Percentiles rank a stretch among this genome's conserved stretches.
phyloP scores from a whole-genome alignment of 1,284 basidiomycete genomes.

The Trametes versicolor region DNA sequence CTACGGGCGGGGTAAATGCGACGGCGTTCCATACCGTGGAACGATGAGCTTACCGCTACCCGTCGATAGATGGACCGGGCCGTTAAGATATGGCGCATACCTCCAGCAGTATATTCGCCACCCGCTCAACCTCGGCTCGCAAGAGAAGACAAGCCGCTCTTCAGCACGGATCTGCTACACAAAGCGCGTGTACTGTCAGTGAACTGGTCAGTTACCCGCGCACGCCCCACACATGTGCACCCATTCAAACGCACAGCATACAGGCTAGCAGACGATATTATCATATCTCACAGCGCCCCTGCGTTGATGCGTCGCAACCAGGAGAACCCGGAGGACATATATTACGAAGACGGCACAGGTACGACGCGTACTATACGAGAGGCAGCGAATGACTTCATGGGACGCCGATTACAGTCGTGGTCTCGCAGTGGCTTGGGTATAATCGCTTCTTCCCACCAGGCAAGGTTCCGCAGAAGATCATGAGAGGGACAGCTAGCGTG shows the following conservation, averaged over 20 bases:
- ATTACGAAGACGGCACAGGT: conserved; percentile 47
- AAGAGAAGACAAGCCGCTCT: conserved; percentile 78
- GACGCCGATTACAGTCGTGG: conserved; percentile 48
- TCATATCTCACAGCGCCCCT: conserved; percentile 69
- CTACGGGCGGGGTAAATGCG: conserved; percentile 73
- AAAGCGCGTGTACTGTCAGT: conserved; percentile 72
- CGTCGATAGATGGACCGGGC: conserved; percentile 67
- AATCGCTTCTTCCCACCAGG: conserved; percentile 70
- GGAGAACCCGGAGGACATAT: conserved; percentile 41
- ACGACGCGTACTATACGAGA: neutral
- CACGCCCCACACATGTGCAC: neutral
- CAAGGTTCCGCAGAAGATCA: conserved; percentile 49
- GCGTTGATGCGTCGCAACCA: conserved; percentile 55
- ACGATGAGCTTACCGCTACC: conserved; percentile 9
- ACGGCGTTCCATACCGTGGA: conserved; percentile 8
- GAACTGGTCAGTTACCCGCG: conserved; percentile 58
- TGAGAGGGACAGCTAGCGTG: conserved; percentile 70
- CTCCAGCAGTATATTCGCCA: conserved; percentile 36
- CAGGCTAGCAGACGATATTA: conserved; percentile 69
- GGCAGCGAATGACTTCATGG: neutral
- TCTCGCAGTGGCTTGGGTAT: conserved; percentile 75
- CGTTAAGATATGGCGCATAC: conserved; percentile 75
- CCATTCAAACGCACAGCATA: neutral
- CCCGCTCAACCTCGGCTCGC: conserved; percentile 49
- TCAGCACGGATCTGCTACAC: conserved; percentile 71